phyloP scores from a whole-genome alignment of 1,284 basidiomycete genomes.

The Pseudozyma pruni region DNA sequence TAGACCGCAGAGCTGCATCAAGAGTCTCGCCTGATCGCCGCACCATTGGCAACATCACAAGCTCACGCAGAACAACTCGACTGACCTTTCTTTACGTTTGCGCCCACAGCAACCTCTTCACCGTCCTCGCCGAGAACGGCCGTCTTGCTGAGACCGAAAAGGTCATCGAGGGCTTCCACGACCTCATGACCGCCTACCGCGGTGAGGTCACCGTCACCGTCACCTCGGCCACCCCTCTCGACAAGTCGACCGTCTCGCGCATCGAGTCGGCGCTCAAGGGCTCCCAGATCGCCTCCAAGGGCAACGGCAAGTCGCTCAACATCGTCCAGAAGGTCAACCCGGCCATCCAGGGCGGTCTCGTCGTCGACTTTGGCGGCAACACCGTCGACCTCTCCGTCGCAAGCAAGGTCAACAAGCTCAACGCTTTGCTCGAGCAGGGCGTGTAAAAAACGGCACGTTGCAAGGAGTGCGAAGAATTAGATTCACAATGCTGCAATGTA shows the following conservation, averaged over 20 bases:
- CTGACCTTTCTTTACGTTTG: conserved; percentile 1
- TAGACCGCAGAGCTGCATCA: too few relatives aligned
- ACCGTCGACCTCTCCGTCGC: conserved; percentile 94
- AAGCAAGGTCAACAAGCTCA: conserved; percentile 92
- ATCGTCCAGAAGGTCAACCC: conserved; percentile 66
- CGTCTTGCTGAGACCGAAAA: conserved; percentile 83
- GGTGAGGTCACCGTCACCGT: conserved; percentile 93
- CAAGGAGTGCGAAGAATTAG: too few relatives aligned
- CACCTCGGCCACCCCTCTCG: conserved; percentile 73
- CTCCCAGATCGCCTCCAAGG: conserved; percentile 59
- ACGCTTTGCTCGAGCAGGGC: conserved; percentile 75
- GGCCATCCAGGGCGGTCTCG: conserved; percentile 74
- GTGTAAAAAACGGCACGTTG: too few relatives aligned
- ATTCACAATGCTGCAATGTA: too few relatives aligned
- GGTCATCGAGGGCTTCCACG: conserved; percentile 91
- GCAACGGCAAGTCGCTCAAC: conserved; percentile 64
- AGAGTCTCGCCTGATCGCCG: too few relatives aligned
- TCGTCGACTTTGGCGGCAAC: conserved; percentile 98
- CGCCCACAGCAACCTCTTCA: conserved; percentile 78
- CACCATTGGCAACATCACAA: neutral
- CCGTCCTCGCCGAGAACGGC: conserved; percentile 91
- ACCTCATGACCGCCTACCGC: conserved; percentile 86
- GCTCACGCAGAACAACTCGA: neutral
- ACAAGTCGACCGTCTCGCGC: conserved; percentile 61
- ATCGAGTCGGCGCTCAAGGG: conserved; percentile 65